Evolutionary conservation across 306 rosid genomes (phyloP), one percentile per base, ranked within the genome.

Genomic region (Casuarina cunninghamiana): DNA sequence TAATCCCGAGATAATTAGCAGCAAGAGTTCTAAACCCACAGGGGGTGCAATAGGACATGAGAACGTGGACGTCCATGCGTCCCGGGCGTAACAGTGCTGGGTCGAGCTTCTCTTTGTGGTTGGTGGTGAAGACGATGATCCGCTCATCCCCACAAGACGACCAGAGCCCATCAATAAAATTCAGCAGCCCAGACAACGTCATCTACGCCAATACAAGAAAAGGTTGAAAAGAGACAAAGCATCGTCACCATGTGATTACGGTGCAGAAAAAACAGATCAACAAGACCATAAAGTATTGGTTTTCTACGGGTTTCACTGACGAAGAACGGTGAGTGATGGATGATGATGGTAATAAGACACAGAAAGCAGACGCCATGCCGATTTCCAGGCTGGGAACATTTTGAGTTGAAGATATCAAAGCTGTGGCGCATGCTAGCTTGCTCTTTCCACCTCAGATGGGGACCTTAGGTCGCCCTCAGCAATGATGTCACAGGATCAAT

Each of bases 41-140:
- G 8, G 89, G 89, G n/a, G 80, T 85, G 83, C 91, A 87, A 63
- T 80, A 85, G 21, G 91, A 85, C 91, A 87, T 74, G 75, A 80
- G 88, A 70, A 84, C 69, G 45, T 87, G 88, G 51, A 87, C 89
- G 17, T 85, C 91, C 91, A 87, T 87, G 43, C 89, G 74, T 53
- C 91, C 87, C 0, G 87, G 91, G 17, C 89, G 79, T 48, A 87
- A 49, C 69, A 87, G 77, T 1, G 89, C 87, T 38, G 73, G 50
- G 43, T 87, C 91, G 5, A 87, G 83, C 74, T 80, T 83, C 48
- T 85, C 87, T 60, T 83, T 85, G 80, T 78, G 87, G 60, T 87
- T 87, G 39, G 91, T 84, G 10, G 89, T 87, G 81, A 85, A 84
- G 51, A 87, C 74, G 41, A 87, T 84, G 21, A 87, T 84, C 60